Conservation (phyloP, 1,284 basidiomycete genomes). For the Ustilago trichophora region DNA sequence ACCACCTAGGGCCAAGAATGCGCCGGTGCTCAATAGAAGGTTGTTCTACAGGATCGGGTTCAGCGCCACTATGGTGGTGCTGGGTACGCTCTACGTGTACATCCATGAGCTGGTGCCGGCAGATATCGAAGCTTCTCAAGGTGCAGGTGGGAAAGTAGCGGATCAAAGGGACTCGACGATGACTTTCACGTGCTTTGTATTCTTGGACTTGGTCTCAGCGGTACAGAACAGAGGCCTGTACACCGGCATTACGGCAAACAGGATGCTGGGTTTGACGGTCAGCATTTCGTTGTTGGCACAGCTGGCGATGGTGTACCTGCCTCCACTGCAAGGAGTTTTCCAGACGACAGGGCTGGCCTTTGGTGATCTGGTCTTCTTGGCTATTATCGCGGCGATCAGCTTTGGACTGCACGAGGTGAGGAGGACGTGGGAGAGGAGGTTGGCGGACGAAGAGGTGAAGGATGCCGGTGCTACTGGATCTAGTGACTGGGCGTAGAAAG, state of each 20-base stretch:
- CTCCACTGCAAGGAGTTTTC: slow-evolving; percentile 89
- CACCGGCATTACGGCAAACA: slow-evolving; percentile 71
- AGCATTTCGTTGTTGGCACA: slow-evolving; percentile 83
- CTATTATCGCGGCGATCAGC: slow-evolving; percentile 77
- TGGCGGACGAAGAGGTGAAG: slow-evolving; percentile 17
- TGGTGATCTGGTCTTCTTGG: slow-evolving; percentile 77
- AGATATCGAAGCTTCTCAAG: slow-evolving; percentile 20
- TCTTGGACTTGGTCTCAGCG: slow-evolving; percentile 93
- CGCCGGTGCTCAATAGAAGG: slow-evolving; percentile 80
- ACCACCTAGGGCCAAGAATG: slow-evolving; percentile 87
- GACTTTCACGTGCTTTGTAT: slow-evolving; percentile 95
- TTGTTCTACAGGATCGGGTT: slow-evolving; percentile 84
- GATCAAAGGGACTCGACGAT: slow-evolving; percentile 49
- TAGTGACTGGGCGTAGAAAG: slow-evolving; percentile 19
- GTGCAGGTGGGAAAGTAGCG: slow-evolving; percentile 9
- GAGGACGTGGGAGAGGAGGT: slow-evolving; percentile 75
- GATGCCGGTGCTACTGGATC: slow-evolving; percentile 1
- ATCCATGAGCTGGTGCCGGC: slow-evolving; percentile 71
- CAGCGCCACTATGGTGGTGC: slow-evolving; percentile 87
- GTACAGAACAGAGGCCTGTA: slow-evolving; percentile 83
- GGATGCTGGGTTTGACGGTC: slow-evolving; percentile 87
- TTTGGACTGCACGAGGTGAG: slow-evolving; percentile 82
- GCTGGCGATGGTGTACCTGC: slow-evolving; percentile 86
- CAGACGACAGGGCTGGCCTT: slow-evolving; percentile 83
- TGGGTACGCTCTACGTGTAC: slow-evolving; percentile 89